Evolutionary conservation across 106 monocot genomes (phyloP).

Genomic region (Dendrobium officinale): DNA sequence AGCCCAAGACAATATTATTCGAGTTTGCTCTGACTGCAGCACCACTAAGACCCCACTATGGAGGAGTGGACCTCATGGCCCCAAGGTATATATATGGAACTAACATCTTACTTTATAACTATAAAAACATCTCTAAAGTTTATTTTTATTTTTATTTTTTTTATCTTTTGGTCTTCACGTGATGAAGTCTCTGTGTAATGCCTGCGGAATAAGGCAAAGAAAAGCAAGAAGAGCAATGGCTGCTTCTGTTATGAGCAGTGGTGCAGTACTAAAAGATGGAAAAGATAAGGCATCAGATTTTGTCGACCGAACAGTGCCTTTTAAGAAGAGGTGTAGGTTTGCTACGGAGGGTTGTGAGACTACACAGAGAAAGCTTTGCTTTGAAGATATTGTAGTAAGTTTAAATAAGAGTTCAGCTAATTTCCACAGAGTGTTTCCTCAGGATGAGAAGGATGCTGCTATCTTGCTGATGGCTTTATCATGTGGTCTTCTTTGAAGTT

Average conservation of each 20-base stretch:
- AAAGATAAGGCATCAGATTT: slow-evolving; percentile 4
- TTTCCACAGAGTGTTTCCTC: slow-evolving; percentile 38
- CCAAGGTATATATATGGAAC: slow-evolving; percentile 25
- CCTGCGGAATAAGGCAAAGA: slow-evolving; percentile 87
- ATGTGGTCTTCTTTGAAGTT: slow-evolving; percentile 41
- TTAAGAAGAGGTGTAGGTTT: slow-evolving; percentile 89
- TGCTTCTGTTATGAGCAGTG: slow-evolving; percentile 13
- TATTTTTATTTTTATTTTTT: too few relatives aligned
- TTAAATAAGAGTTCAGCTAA: slow-evolving; percentile 27
- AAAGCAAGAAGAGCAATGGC: slow-evolving; percentile 56
- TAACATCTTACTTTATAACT: too few relatives aligned
- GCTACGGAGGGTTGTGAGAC: background rate
- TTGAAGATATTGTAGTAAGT: slow-evolving; percentile 35
- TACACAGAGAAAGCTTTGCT: slow-evolving; percentile 21
- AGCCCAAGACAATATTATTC: slow-evolving; percentile 1
- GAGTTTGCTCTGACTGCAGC: slow-evolving; percentile 51
- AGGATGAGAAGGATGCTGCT: slow-evolving; percentile 84
- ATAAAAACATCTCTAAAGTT: too few relatives aligned
- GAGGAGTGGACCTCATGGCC: slow-evolving; percentile 59
- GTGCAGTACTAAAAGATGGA: too few relatives aligned
- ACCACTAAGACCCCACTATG: slow-evolving; percentile 62
- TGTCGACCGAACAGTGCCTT: slow-evolving; percentile 37
- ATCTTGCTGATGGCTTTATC: slow-evolving; percentile 80
- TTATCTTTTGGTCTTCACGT: too few relatives aligned
- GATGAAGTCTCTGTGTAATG: slow-evolving; percentile 81